Percentiles rank a stretch among this genome's conserved stretches.
Conservation (phyloP, 306 rosid genomes). For the Prunus campanulata region DNA sequence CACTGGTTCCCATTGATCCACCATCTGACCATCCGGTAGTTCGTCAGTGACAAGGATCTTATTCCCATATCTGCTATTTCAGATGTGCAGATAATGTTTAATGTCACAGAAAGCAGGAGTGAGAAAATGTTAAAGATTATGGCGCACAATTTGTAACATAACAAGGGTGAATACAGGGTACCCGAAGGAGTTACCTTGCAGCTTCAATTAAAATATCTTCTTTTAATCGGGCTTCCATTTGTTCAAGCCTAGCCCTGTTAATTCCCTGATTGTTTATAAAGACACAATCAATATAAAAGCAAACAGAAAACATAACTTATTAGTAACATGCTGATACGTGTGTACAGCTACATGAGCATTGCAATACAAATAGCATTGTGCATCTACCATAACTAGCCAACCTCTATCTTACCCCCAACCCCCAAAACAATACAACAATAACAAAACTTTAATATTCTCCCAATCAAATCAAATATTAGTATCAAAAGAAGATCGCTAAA, state of each 20-base stretch:
- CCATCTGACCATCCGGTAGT: conserved; percentile 97
- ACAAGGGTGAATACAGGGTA: conserved; percentile 10
- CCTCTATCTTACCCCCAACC: background rate
- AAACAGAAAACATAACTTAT: background rate
- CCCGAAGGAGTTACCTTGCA: conserved; percentile 50
- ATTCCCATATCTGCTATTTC: conserved; percentile 66
- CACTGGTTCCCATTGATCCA: conserved; percentile 93
- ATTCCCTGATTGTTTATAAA: conserved; percentile 60
- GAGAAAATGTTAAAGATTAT: background rate
- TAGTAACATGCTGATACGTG: background rate
- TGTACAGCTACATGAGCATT: background rate
- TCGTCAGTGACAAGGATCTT: conserved; percentile 96
- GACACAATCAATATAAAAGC: conserved; percentile 15
- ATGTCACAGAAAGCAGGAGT: conserved; percentile 20
- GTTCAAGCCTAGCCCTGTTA: conserved; percentile 78
- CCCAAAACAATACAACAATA: background rate
- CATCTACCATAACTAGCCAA: background rate
- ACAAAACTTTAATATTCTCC: background rate
- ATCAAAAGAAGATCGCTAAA: background rate
- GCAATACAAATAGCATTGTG: background rate
- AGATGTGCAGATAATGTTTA: conserved; percentile 33
- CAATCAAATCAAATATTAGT: background rate
- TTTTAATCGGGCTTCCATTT: conserved; percentile 85
- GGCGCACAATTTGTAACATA: conserved; percentile 3
- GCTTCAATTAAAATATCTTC: conserved; percentile 82